phyloP scores from a whole-genome alignment of 2,329 filamentous ascomycete species.

The Calonectria hongkongensis region DNA sequence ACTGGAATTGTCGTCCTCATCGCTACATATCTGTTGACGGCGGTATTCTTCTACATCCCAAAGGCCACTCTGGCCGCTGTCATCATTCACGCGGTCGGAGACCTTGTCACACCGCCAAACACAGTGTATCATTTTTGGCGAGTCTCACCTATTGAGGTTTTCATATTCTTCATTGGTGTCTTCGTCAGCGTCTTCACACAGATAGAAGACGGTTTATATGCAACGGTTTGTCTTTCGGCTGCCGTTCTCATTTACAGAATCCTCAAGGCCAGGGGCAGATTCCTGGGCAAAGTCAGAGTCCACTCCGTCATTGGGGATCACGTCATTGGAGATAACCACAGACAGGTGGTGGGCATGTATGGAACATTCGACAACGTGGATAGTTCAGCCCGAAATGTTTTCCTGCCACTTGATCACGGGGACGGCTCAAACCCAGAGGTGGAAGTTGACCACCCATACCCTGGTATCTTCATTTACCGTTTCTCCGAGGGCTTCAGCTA shows the following conservation, averaged over 20 bases:
- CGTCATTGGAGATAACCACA: constrained; percentile 77
- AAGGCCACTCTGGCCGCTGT: constrained; percentile 87
- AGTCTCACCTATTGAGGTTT: constrained; percentile 90
- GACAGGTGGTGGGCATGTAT: constrained; percentile 69
- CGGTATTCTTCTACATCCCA: constrained; percentile 96
- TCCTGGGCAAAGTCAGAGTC: constrained; percentile 81
- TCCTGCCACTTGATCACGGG: constrained; percentile 89
- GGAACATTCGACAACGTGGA: constrained; percentile 72
- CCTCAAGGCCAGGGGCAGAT: constrained; percentile 86
- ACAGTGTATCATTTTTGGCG: constrained; percentile 97
- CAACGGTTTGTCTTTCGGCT: constrained; percentile 85
- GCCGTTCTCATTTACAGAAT: constrained; percentile 89
- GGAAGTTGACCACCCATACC: constrained; percentile 86
- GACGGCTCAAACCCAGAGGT: constrained; percentile 94
- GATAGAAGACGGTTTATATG: constrained; percentile 96
- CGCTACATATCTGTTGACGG: constrained; percentile 90
- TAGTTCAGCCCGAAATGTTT: constrained; percentile 82
- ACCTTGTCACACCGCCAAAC: constrained; percentile 93
- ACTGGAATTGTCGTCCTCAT: constrained; percentile 90
- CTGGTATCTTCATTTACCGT: constrained; percentile 96
- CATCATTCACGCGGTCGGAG: constrained; percentile 96
- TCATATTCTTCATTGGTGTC: constrained; percentile 96
- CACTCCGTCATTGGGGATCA: constrained; percentile 89
- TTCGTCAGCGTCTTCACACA: constrained; percentile 90
- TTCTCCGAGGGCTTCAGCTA: constrained; percentile 98